phyloP scores from a whole-genome alignment of 345 rosid genomes.

The Passiflora organensis region DNA sequence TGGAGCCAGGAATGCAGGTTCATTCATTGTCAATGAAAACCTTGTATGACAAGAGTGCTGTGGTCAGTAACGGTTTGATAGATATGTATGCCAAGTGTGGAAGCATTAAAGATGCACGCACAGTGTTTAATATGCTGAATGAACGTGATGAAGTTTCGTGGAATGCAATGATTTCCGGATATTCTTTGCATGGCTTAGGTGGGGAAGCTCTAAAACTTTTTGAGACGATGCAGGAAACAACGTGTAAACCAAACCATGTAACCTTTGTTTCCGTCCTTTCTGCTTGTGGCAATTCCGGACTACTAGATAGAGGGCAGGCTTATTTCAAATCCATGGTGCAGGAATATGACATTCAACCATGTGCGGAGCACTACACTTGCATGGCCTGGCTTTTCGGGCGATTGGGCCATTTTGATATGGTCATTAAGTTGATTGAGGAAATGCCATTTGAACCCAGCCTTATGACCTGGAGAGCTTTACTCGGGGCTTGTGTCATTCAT shows the following conservation, averaged over 20 bases:
- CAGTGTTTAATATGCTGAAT: slow-evolving; percentile 48
- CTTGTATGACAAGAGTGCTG: slow-evolving; percentile 38
- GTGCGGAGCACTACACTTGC: slow-evolving; percentile 74
- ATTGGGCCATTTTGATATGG: slow-evolving; percentile 67
- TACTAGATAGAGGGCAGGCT: slow-evolving; percentile 52
- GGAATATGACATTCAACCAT: slow-evolving; percentile 63
- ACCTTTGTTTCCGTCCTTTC: slow-evolving; percentile 78
- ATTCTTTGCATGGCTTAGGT: slow-evolving; percentile 63
- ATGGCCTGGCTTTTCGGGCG: slow-evolving; percentile 81
- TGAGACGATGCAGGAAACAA: slow-evolving; percentile 51
- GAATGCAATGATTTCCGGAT: slow-evolving; percentile 83
- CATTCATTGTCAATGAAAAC: slow-evolving; percentile 60
- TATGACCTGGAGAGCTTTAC: slow-evolving; percentile 84
- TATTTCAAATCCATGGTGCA: slow-evolving; percentile 66
- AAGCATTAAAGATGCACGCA: slow-evolving; percentile 48
- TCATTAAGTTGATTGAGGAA: slow-evolving; percentile 54
- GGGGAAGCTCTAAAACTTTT: slow-evolving; percentile 52
- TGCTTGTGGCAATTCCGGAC: slow-evolving; percentile 78
- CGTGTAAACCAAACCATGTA: slow-evolving; percentile 49
- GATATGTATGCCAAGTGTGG: slow-evolving; percentile 98
- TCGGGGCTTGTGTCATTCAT: slow-evolving; percentile 71
- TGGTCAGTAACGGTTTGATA: slow-evolving; percentile 70
- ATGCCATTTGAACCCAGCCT: slow-evolving; percentile 63
- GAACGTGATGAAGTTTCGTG: slow-evolving; percentile 56
- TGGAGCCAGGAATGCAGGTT: slow-evolving; percentile 67